Evolutionary conservation across 2,329 filamentous ascomycete genomes (phyloP), one percentile per base, ranked within the genome.

Genomic region (Fusarium sp.): DNA sequence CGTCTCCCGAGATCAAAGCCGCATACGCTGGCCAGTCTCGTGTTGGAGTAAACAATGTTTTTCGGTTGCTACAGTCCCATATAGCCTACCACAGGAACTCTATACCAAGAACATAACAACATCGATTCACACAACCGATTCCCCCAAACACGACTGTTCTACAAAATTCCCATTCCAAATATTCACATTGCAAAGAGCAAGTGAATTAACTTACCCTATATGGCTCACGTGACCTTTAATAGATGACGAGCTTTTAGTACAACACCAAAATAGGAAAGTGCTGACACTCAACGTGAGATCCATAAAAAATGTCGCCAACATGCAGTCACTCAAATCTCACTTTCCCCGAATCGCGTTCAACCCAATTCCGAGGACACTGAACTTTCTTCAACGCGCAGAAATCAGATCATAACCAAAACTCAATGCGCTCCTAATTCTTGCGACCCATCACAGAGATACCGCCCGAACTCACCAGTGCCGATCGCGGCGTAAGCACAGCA

Each of bases 221-320:
- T 8, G 3, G 1, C 2, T 2, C 60, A 63, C 60, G 60, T 63
- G 60, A 63, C 21, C 15, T 3, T 1, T 10, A 1, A 7, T 14
- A 42, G 34, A 48, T 54, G 14, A 44, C 44, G 30, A 32, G n/a
- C 47, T 28, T 38, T 4, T 32, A 36, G 6, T 38, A 34, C 21
- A 19, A 36, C 17, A 26, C 65, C 48, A 12, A 49, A 67, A 57
- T 30, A 42, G 65, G 65, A 34, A 69, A 28, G 26, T 51, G 56
- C 57, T 24, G 24, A 38, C 28, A 50, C 17, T 39, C 52, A 32
- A 24, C 4, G 23, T 24, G 34, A 65, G 49, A 57, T 62, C 65
- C 65, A 66, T 56, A 62, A 65, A 65, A 63, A 21, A 38, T 34
- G 47, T 63, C 23, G 46, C 44, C 4, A 63, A 36, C 11, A 64